Conservation (phyloP, 176 grass and related monocot species). For the Triticum urartu region DNA sequence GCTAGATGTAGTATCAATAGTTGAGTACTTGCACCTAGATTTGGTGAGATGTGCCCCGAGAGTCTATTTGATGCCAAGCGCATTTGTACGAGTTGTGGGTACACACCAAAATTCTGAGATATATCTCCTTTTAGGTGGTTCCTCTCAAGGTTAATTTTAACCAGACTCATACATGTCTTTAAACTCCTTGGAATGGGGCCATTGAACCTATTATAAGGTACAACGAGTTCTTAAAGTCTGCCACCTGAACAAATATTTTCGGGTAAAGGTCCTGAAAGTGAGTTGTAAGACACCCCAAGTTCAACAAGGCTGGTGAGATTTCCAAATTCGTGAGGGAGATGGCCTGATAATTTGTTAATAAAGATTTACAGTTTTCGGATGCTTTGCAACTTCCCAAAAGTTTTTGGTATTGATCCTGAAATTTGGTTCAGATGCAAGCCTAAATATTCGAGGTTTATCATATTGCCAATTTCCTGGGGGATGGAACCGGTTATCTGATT, state of each 20-base stretch:
- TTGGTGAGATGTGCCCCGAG: neutral
- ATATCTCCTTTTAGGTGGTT: too few species aligned
- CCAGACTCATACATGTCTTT: too few species aligned
- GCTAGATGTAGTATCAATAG: too few species aligned
- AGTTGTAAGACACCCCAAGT: too few species aligned
- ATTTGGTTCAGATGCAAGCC: too few species aligned
- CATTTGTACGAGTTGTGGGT: neutral
- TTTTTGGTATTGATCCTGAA: neutral
- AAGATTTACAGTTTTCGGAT: neutral
- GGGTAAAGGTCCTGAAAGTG: too few species aligned
- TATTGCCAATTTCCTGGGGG: neutral
- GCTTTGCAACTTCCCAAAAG: conserved; percentile 12
- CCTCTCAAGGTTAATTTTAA: neutral
- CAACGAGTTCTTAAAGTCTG: neutral
- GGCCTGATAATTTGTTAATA: conserved; percentile 12
- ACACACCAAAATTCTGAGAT: too few species aligned
- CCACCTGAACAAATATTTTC: too few species aligned
- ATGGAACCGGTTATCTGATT: neutral
- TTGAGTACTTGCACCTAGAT: neutral
- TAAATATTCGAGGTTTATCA: neutral
- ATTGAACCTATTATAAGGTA: neutral
- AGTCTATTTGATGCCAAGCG: neutral
- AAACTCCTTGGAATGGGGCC: too few species aligned
- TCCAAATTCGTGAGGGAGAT: too few species aligned
- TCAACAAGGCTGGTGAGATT: neutral